Conservation (phyloP, 78 protist species). For the Speleostelium caveatum region DNA sequence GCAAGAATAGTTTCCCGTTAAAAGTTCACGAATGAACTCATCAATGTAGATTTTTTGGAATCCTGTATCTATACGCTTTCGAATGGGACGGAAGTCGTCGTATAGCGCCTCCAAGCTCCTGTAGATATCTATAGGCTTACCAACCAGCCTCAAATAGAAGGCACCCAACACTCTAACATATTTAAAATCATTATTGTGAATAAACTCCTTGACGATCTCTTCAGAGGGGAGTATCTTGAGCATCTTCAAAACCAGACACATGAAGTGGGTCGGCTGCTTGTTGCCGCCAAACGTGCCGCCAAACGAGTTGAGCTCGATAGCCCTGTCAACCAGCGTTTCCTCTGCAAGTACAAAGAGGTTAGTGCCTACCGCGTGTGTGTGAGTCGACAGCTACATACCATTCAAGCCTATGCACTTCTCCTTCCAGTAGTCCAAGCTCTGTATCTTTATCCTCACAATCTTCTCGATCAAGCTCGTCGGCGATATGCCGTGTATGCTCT, state of each 20-base stretch:
- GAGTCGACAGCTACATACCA: constrained; percentile 21
- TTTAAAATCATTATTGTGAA: constrained; percentile 92
- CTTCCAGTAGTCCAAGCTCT: constrained; percentile 94
- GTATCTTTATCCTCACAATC: constrained; percentile 91
- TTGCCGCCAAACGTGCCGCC: constrained; percentile 96
- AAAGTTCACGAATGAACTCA: constrained; percentile 90
- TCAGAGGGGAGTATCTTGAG: constrained; percentile 94
- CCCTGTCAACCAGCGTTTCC: constrained; percentile 95
- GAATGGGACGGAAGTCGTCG: constrained; percentile 82
- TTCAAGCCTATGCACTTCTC: constrained; percentile 97
- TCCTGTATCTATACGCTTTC: neutral
- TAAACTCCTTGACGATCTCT: constrained; percentile 94
- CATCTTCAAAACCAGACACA: constrained; percentile 94
- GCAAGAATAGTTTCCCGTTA: constrained; percentile 74
- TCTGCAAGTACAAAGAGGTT: too few relatives aligned
- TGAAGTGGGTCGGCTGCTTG: constrained; percentile 92
- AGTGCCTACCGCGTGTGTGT: neutral
- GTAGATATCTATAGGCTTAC: constrained; percentile 87
- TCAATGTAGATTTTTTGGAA: constrained; percentile 85
- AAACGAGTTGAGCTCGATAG: constrained; percentile 86
- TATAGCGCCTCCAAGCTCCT: constrained; percentile 92
- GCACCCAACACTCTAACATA: constrained; percentile 96
- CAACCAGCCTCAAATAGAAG: constrained; percentile 94
- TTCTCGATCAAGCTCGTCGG: constrained; percentile 92
- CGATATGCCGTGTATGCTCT: constrained; percentile 55